Evolutionary conservation across 176 grass and related monocot species (phyloP).

Genomic region (Bromus sterilis): DNA sequence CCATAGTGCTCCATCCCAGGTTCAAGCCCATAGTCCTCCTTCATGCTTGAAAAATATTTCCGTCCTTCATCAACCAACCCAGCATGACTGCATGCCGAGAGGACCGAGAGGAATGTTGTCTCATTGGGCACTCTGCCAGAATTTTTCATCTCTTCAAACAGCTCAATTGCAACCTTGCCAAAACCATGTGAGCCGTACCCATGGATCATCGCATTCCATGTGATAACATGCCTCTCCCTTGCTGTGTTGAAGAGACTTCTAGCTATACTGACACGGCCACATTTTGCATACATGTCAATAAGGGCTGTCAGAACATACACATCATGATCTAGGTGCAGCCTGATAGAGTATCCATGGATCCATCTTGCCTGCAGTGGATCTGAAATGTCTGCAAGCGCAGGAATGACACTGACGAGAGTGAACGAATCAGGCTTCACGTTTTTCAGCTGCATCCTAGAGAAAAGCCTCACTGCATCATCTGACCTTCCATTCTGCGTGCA

Average conservation of each 20-base stretch:
- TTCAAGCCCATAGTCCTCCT: slow-evolving; percentile 36
- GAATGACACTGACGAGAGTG: slow-evolving; percentile 58
- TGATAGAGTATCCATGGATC: slow-evolving; percentile 55
- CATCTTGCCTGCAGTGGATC: slow-evolving; percentile 51
- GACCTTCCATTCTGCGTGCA: slow-evolving; percentile 38
- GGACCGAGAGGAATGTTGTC: slow-evolving; percentile 45
- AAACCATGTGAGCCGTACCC: slow-evolving; percentile 57
- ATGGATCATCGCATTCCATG: slow-evolving; percentile 64
- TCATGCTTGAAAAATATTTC: slow-evolving; percentile 54
- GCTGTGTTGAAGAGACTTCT: slow-evolving; percentile 41
- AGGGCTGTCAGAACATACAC: slow-evolving; percentile 55
- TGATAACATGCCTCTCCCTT: slow-evolving; percentile 43
- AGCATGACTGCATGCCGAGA: slow-evolving; percentile 52
- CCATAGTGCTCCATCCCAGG: slow-evolving; percentile 55
- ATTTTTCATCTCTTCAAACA: slow-evolving; percentile 57
- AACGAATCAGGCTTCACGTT: slow-evolving; percentile 53
- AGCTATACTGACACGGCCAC: slow-evolving; percentile 23
- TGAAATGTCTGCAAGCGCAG: slow-evolving; percentile 43
- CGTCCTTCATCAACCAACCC: slow-evolving; percentile 47
- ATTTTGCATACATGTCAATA: slow-evolving; percentile 53
- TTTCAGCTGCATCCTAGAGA: slow-evolving; percentile 40
- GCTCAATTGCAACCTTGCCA: slow-evolving; percentile 32
- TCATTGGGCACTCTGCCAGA: slow-evolving; percentile 29
- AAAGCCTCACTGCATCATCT: slow-evolving; percentile 39
- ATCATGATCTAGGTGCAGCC: slow-evolving; percentile 29